Evolutionary conservation across 2,329 filamentous ascomycete species (phyloP), one percentile per base, ranked within the genome.

Genomic region (Calonectria hongkongensis): DNA sequence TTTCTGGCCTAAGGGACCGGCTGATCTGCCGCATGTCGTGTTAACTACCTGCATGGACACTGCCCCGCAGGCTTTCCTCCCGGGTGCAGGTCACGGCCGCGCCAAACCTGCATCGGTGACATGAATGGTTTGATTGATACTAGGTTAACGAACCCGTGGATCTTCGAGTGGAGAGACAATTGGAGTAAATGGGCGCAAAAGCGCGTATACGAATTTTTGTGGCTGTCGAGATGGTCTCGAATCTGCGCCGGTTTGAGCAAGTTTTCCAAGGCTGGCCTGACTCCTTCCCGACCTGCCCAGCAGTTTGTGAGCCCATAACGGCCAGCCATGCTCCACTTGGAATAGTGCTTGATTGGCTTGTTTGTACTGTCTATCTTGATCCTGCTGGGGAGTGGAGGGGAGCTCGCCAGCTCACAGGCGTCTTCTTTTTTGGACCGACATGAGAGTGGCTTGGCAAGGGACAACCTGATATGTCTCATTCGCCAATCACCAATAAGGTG

Each of bases 211-310:
- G 33, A 39, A 21, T 30, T 21, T 10, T 45, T 8, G 58, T 62
- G 41, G 48, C 41, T 28, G 56, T 63, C 27, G 27, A 30, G 45
- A 28, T 70, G 65, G 58, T 48, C 50, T 50, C 33, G 30, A 48
- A 12, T 18, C 58, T 79, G 75, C 74, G 76, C 65, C 73, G 64
- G 47, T 79, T 81, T 79, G 75, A 80, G 78, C 77, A 79, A 79
- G 63, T 71, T 66, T 66, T 60, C 50, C 50, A 18, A 18, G 18
- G 28, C 18, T 54, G 30, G 21, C 39, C 56, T 63, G 67, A 4
- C 36, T 9, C 45, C 62, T 21, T n/a, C 10, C 58, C 45, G 36
- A 39, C 39, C 36, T 7, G 8, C 36, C 25, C 39, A 4, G 36
- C 33, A 43, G 41, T 43, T 56, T 56, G 18, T 63, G 58, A 63